Percentiles rank a stretch among this genome's conserved stretches.
These are phyloP conservation scores for Ogataea nitratoaversa DNA, from an alignment of 805 yeast species.

Conservation along the genomic window DNA sequence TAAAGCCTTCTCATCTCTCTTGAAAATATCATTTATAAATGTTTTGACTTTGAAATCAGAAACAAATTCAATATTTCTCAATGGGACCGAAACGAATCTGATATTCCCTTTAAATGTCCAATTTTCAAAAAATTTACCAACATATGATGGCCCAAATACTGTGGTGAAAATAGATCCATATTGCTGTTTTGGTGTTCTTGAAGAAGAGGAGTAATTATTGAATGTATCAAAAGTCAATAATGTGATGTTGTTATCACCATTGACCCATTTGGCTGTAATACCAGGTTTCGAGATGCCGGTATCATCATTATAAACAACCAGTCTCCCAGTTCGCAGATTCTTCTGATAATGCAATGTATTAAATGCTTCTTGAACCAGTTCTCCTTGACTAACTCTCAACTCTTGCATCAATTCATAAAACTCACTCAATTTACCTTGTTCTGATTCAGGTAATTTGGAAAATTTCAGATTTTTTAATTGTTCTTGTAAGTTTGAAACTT, in stretches of 20 bases:
- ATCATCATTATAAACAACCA: constrained; percentile 53
- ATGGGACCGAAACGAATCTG: constrained; percentile 36
- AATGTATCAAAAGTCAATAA: constrained; percentile 45
- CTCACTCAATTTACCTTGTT: constrained; percentile 39
- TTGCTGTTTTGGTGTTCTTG: constrained; percentile 11
- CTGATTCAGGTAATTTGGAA: constrained; percentile 36
- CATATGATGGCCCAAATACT: constrained; percentile 27
- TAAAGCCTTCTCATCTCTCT: constrained; percentile 34
- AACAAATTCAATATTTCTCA: constrained; percentile 40
- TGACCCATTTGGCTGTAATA: constrained; percentile 44
- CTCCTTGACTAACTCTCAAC: constrained; percentile 40
- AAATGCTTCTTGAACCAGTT: constrained; percentile 45
- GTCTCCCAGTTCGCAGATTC: constrained; percentile 49
- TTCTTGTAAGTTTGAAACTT: constrained; percentile 49
- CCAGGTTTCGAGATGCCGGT: constrained; percentile 44
- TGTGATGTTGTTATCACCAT: constrained; percentile 30
- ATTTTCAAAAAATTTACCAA: constrained; percentile 32
- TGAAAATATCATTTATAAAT: constrained; percentile 32
- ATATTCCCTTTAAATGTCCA: constrained; percentile 23
- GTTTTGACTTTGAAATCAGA: constrained; percentile 34
- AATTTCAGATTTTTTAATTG: constrained; percentile 37
- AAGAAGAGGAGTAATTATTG: constrained; percentile 15
- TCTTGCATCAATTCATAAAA: constrained; percentile 42
- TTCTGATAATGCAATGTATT: constrained; percentile 45
- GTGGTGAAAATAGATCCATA: constrained; percentile 18